Conservation (phyloP, 1,284 basidiomycete species). For the Inonotus obliquus region DNA sequence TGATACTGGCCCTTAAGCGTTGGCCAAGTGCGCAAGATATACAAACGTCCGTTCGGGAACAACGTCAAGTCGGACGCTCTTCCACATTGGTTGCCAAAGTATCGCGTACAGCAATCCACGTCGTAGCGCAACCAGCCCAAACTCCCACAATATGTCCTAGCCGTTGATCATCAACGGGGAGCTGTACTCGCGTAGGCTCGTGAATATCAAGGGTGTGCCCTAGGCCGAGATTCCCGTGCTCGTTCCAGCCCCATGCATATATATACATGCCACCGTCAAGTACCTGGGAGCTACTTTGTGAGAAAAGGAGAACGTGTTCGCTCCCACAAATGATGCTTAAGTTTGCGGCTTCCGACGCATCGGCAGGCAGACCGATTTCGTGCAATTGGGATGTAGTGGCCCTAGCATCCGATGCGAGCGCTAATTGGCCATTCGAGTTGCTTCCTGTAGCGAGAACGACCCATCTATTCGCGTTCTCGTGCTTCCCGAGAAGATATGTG, state of each 20-base stretch:
- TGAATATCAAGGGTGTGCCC: conserved; percentile 52
- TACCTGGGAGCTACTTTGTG: conserved; percentile 20
- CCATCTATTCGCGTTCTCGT: conserved; percentile 9
- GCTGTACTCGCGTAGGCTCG: conserved; percentile 52
- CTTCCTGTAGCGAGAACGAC: conserved; percentile 54
- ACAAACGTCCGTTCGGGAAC: background rate
- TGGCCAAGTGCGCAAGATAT: no score
- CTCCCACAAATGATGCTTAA: conserved; percentile 57
- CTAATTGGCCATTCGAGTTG: conserved; percentile 70
- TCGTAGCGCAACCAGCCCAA: conserved; percentile 75
- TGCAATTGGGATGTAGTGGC: conserved; percentile 25
- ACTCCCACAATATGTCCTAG: conserved; percentile 29
- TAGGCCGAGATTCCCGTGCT: conserved; percentile 85
- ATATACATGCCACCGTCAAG: conserved; percentile 36
- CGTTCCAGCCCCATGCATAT: conserved; percentile 93
- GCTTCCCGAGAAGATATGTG: conserved; percentile 50
- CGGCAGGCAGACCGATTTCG: conserved; percentile 32
- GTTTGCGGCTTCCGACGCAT: conserved; percentile 7
- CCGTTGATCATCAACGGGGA: conserved; percentile 22
- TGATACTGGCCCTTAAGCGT: no score
- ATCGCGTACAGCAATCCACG: conserved; percentile 48
- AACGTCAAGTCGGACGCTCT: background rate
- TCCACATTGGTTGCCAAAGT: background rate
- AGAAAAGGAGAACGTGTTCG: conserved; percentile 68
- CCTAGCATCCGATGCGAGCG: conserved; percentile 28